Evolutionary conservation across 2,329 filamentous ascomycete genomes (phyloP), one percentile per base, ranked within the genome.

Genomic region (Aureobasidium sp.): DNA sequence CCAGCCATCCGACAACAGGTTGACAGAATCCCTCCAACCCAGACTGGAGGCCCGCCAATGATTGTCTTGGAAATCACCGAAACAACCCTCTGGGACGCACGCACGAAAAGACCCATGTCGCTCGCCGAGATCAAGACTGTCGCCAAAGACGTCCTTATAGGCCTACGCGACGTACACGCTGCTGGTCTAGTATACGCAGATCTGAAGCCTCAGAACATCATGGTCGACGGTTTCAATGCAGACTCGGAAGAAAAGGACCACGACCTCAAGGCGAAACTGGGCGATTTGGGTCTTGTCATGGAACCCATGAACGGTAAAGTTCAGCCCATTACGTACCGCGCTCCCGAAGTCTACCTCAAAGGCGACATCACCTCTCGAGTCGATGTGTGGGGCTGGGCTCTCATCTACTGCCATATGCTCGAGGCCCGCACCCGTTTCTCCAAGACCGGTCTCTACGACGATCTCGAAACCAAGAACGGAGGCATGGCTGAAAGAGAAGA

Each of bases 121-220:
- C 61, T 67, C 13, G 63, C 51, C 1, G 69, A 71, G 50, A 62
- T 71, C 49, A 62, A 65, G 29, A 58, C 62, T 8, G 61, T 69
- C 45, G 63, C 65, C 16, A 64, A 64, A 37, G 63, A 63, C 21
- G 64, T 67, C n/a, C 61, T 71, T 8, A 54, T 65, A 16, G 68
- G 67, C 8, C 62, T 71, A 9, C 45, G 61, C 27, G 66, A 67
- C 5, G 61, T 71, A 7, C 69, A 71, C 44, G 64, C 62, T 4
- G 61, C 67, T 29, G 66, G 68, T 5, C 59, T 69, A 11, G 68
- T 69, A 10, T 70, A 70, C 39, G 67, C 66, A 8, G 69, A 71
- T 30, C 48, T 71, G n/a, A 71, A 71, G 63, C 68, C 69, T 64
- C 64, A 68, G 25, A 71, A 71, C 51, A 64, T 71, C 53, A 66